phyloP scores from a whole-genome alignment of 306 rosid species.

The Cucumis hystrix region DNA sequence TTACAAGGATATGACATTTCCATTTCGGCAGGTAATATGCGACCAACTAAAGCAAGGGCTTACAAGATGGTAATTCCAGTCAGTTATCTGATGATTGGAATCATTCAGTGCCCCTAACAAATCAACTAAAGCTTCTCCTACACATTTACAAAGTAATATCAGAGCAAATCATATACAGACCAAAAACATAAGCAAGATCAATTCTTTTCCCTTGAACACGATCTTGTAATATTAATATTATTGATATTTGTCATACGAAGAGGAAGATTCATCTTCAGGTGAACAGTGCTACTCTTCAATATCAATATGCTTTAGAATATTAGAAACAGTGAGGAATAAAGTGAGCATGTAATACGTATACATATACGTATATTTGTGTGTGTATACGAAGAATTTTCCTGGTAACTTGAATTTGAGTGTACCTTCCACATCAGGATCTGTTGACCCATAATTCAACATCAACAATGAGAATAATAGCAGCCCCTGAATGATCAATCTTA shows the following conservation, averaged over 20 bases:
- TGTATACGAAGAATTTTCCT: not conserved
- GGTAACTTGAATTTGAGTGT: not conserved
- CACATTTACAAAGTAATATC: conserved; percentile 11
- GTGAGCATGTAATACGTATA: too few relatives aligned
- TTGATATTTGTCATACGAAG: not conserved
- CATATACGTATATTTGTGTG: too few relatives aligned
- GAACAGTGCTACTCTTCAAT: not conserved
- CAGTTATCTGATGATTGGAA: conserved; percentile 40
- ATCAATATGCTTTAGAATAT: not conserved
- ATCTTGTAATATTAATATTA: not conserved
- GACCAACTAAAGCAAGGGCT: conserved; percentile 94
- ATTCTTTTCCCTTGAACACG: not conserved
- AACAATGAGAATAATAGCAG: conserved; percentile 34
- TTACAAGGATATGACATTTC: conserved; percentile 77
- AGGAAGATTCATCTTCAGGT: not conserved
- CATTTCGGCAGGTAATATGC: conserved; percentile 55
- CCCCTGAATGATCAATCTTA: conserved; percentile 35
- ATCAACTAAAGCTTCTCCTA: conserved; percentile 73
- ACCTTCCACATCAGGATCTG: conserved; percentile 83
- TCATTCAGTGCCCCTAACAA: conserved; percentile 52
- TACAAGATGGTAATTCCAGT: conserved; percentile 56
- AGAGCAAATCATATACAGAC: not conserved
- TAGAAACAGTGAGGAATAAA: not conserved
- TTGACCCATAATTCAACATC: conserved; percentile 29
- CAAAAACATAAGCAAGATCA: not conserved